Evolutionary conservation across 768 basidiomycete species (phyloP).

Genomic region (Lactarius sp.): DNA sequence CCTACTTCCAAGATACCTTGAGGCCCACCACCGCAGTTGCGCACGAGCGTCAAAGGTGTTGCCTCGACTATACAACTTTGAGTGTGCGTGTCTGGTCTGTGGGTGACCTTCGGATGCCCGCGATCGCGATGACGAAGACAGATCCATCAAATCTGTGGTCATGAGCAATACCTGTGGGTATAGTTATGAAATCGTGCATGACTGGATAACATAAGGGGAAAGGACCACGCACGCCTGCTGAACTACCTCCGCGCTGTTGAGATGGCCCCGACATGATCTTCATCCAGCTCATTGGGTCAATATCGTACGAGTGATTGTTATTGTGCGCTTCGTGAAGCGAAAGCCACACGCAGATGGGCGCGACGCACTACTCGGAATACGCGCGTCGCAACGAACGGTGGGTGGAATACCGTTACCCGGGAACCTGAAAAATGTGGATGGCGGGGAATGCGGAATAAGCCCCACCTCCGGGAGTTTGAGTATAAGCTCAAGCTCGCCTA

Average conservation of each 20-base stretch:
- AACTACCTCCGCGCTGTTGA: background rate
- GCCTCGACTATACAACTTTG: too few relatives aligned
- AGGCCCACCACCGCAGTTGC: too few relatives aligned
- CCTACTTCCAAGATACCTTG: too few relatives aligned
- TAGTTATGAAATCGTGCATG: conserved; percentile 11
- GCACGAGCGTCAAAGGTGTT: too few relatives aligned
- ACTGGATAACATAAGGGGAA: conserved; percentile 1
- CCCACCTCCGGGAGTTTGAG: background rate
- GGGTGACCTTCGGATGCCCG: too few relatives aligned
- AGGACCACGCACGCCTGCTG: background rate
- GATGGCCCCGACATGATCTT: conserved; percentile 9
- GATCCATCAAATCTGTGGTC: too few relatives aligned
- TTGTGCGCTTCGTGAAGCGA: conserved; percentile 1
- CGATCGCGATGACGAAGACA: too few relatives aligned
- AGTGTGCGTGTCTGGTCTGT: too few relatives aligned
- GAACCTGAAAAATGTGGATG: conserved; percentile 12
- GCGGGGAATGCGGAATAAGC: too few relatives aligned
- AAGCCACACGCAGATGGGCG: conserved; percentile 7
- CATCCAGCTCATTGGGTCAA: background rate
- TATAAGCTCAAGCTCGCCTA: background rate
- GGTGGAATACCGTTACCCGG: conserved; percentile 11
- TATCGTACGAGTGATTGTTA: conserved; percentile 4
- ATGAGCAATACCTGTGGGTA: too few relatives aligned
- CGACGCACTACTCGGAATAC: conserved; percentile 10
- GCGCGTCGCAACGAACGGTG: conserved; percentile 7